These are phyloP conservation scores for Vaucheria bursata DNA, from an alignment of 352 stramenopile genomes.

Conservation along the genomic window DNA sequence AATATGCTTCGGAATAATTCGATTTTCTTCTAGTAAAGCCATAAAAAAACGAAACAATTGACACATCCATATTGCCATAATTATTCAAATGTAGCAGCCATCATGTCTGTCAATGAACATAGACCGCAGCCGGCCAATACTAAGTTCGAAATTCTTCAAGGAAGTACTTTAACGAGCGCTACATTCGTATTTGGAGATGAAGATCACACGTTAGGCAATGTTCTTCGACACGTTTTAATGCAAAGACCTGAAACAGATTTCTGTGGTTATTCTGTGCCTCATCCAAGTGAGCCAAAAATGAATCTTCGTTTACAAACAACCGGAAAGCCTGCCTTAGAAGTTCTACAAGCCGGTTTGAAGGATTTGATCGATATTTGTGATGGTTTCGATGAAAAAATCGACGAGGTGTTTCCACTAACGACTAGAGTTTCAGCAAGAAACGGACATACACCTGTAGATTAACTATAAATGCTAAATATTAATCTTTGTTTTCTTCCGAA, in stretches of 20 bases:
- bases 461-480: no score
- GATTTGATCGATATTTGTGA: conserved; percentile 44
- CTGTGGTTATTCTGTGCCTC: conserved; percentile 78
- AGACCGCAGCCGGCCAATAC: conserved; percentile 30
- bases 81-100: conserved; percentile 1
- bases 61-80: conserved; percentile 1
- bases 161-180: conserved; percentile 19
- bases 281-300: conserved; percentile 82
- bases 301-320: conserved; percentile 58
- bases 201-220: conserved; percentile 78
- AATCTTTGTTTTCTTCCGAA: no score
- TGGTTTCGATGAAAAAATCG: conserved; percentile 41
- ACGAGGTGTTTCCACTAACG: no score
- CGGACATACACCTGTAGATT: no score
- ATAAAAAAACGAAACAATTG: neutral
- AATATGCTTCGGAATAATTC: neutral
- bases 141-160: conserved; percentile 43
- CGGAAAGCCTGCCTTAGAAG: conserved; percentile 36
- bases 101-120: conserved; percentile 50
- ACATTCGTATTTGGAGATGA: conserved; percentile 48
- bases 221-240: conserved; percentile 80
- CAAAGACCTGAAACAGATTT: conserved; percentile 72
- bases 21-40: neutral
- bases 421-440: no score
- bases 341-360: conserved; percentile 43